Evolutionary conservation across 1,284 basidiomycete species (phyloP), one percentile per base, ranked within the genome.

Genomic region (Schizopora paradoxa): DNA sequence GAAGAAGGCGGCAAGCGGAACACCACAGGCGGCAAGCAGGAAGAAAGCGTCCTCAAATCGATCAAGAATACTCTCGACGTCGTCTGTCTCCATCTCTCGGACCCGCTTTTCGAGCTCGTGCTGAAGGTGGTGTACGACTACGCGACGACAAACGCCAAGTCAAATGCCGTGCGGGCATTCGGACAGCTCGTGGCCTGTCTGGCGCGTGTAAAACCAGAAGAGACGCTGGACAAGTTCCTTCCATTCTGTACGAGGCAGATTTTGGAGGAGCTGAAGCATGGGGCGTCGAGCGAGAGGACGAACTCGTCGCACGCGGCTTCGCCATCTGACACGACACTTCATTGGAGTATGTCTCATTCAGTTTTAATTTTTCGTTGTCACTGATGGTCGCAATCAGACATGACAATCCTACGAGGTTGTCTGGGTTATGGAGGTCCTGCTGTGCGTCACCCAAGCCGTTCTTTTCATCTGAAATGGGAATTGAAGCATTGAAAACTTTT

Each of bases 101-200:
- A 93, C 54, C 73, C 80, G 37, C 75, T 97, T 33, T 95, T 94
- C 61, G 87, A 91, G 56, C 77, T 88, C 34, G 85, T 91, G 5
- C 73, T 98, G 54, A 86, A 87, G 53, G 73, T 96, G 47, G 82
- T 95, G 29, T 86, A 77, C 56, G 82, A 93, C 48, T 96, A 98
- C 60, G 85, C 85, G 1, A 90, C 85, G 13, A 87, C 89, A 1
- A 91, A 88, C 58, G 77, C 80, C 10, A 89, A 91, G 54, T 84
- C 91, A 21, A 97, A 96, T 60, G 82, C 90, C 11, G 91, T 95
- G 33, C 77, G 85, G 50, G 90, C 91, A 5, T 88, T 96, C 51
- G 93, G 92, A 8, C 88, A 94, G 53, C 77, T 99, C 6, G 77
- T 98, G 31, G 79, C 84, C 21, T 92, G 89, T 58, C 77, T 99